phyloP scores from a whole-genome alignment of 768 basidiomycete species.

The Termitomyces sp. region DNA sequence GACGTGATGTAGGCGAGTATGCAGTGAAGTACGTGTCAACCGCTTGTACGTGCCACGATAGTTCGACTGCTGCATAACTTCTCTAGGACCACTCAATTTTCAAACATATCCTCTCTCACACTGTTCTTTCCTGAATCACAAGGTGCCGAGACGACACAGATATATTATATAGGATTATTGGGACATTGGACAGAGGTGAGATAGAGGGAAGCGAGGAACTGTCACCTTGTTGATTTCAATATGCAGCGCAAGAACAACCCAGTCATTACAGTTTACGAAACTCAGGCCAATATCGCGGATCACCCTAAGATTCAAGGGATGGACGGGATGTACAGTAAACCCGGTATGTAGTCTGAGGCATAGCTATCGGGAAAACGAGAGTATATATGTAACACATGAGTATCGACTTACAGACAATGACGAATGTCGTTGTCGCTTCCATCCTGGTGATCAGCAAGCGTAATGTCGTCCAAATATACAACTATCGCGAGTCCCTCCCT shows the following conservation, averaged over 20 bases:
- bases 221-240: not conserved
- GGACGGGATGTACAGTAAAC: constrained; percentile 49
- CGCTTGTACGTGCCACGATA: not conserved
- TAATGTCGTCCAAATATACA: constrained; percentile 18
- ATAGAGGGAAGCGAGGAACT: not conserved
- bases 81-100: constrained; percentile 78
- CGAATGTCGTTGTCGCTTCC: constrained; percentile 17
- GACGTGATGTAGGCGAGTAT: constrained; percentile 81
- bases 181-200: constrained; percentile 75
- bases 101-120: constrained; percentile 75
- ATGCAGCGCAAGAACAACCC: constrained; percentile 70
- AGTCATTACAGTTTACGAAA: constrained; percentile 82
- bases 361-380: not conserved
- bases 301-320: constrained; percentile 85
- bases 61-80: not conserved
- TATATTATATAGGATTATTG: constrained; percentile 84
- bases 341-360: constrained; percentile 25
- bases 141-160: constrained; percentile 67
- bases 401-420: constrained; percentile 1
- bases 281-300: constrained; percentile 82
- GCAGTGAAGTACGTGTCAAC: constrained; percentile 57
- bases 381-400: constrained; percentile 3
- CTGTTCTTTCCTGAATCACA: constrained; percentile 77
- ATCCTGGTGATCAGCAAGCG: constrained; percentile 14
- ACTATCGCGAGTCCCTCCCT: constrained; percentile 19